Evolutionary conservation across 352 stramenopile genomes (phyloP).

Genomic region (Phytophthora ramorum): DNA sequence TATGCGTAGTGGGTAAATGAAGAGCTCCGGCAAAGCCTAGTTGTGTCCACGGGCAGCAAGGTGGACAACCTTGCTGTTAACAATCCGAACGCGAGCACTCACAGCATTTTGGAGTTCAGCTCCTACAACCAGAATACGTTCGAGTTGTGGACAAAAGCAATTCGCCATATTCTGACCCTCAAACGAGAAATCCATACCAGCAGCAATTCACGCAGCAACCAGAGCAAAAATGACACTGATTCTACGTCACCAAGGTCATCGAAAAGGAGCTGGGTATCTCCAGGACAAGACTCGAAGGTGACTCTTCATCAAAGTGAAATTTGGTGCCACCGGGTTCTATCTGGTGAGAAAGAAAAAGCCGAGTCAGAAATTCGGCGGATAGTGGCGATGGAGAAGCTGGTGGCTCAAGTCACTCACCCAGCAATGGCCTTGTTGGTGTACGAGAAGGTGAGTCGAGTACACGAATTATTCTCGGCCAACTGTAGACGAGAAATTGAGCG

Average conservation of each 20-base stretch:
- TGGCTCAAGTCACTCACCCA: conserved; percentile 77
- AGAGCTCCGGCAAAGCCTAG: conserved; percentile 65
- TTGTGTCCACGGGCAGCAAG: conserved; percentile 50
- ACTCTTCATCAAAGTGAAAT: conserved; percentile 88
- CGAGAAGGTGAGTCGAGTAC: conserved; percentile 89
- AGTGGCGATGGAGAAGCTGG: conserved; percentile 87
- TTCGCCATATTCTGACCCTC: conserved; percentile 67
- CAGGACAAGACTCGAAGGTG: conserved; percentile 82
- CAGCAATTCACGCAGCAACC: conserved; percentile 22
- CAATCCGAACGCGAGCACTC: conserved; percentile 65
- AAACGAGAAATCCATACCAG: conserved; percentile 53
- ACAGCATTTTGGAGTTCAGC: conserved; percentile 78
- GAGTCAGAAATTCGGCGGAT: conserved; percentile 85
- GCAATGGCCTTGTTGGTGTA: conserved; percentile 89
- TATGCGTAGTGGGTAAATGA: conserved; percentile 70
- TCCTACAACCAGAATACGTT: conserved; percentile 87
- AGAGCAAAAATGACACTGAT: conserved; percentile 22
- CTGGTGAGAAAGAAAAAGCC: conserved; percentile 83
- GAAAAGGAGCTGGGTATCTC: conserved; percentile 67
- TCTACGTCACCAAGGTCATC: neutral
- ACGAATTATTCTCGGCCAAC: conserved; percentile 86
- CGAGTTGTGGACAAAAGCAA: conserved; percentile 86
- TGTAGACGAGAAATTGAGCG: conserved; percentile 77
- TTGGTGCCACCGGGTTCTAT: conserved; percentile 85
- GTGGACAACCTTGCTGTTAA: conserved; percentile 58